phyloP scores from a whole-genome alignment of 768 basidiomycete species.

The Lactarius evosmus region DNA sequence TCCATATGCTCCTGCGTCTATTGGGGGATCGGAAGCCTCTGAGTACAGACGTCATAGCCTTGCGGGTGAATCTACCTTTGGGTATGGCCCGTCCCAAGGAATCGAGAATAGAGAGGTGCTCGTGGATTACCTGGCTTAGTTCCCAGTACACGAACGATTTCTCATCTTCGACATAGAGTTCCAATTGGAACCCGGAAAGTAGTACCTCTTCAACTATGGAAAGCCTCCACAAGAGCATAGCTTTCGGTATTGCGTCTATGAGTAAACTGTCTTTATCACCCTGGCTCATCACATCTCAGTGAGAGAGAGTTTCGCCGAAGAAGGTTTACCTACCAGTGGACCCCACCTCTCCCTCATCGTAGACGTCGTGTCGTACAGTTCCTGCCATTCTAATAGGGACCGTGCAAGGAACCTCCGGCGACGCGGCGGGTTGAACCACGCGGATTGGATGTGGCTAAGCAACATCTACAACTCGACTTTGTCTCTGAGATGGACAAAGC shows the following conservation, averaged over 20 bases:
- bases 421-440: slow-evolving; percentile 68
- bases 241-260: slow-evolving; percentile 39
- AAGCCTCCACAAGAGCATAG: slow-evolving; percentile 57
- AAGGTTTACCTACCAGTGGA: slow-evolving; percentile 26
- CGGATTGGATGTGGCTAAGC: slow-evolving; percentile 53
- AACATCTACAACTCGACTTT: slow-evolving; percentile 45
- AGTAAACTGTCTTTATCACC: slow-evolving; percentile 19
- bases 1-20: slow-evolving; percentile 16
- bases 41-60: not conserved
- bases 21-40: not conserved
- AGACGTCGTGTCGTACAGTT: slow-evolving; percentile 49
- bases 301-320: not conserved
- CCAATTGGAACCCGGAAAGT: slow-evolving; percentile 72
- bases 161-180: slow-evolving; percentile 67
- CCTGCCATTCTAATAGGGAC: slow-evolving; percentile 62
- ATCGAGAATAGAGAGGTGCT: slow-evolving; percentile 54
- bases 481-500: slow-evolving; percentile 4
- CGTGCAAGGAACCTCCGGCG: slow-evolving; percentile 64
- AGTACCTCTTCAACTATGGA: slow-evolving; percentile 62
- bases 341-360: slow-evolving; percentile 30
- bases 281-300: slow-evolving; percentile 19
- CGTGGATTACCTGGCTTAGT: slow-evolving; percentile 51
- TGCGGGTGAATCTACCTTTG: slow-evolving; percentile 35
- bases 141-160: slow-evolving; percentile 78
- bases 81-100: slow-evolving; percentile 41